Conservation (phyloP, 305 asterid species). For the Fraxinus nigra region DNA sequence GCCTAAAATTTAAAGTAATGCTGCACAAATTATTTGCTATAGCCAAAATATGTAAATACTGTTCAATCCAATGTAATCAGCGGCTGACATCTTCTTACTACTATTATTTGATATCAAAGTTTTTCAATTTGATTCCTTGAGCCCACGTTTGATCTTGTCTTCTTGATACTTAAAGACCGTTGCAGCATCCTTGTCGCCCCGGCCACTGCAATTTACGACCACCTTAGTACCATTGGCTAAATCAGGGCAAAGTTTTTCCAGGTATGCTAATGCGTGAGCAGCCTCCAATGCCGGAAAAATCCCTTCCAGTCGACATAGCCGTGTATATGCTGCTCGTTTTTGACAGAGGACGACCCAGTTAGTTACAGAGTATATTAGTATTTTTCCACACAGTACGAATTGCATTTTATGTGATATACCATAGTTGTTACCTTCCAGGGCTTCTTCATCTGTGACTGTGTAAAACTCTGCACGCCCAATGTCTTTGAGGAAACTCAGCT, state of each 20-base stretch:
- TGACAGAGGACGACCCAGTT: neutral
- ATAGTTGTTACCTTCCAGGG: conserved; percentile 50
- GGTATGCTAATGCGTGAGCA: neutral
- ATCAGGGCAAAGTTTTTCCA: neutral
- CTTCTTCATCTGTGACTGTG: conserved; percentile 59
- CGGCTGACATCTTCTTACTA: neutral
- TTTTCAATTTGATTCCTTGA: neutral
- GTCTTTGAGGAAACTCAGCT: conserved; percentile 73
- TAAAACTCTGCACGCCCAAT: conserved; percentile 61
- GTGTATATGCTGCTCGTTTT: neutral
- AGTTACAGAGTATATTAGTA: neutral
- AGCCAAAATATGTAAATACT: neutral
- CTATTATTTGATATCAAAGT: neutral
- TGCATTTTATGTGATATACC: neutral
- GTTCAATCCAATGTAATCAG: neutral
- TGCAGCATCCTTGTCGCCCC: conserved; percentile 4
- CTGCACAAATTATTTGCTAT: neutral
- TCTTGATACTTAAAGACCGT: neutral
- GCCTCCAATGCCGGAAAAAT: conserved; percentile 5
- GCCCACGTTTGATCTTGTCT: neutral
- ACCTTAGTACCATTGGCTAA: neutral
- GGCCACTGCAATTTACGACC: neutral
- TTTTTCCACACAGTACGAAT: neutral
- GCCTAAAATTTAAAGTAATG: neutral
- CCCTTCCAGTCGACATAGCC: conserved; percentile 5